A percentile compares a stretch with the other conserved stretches of the same genome.
Conservation (phyloP, 306 rosid genomes). For the Fragaria nilgerrensis region DNA sequence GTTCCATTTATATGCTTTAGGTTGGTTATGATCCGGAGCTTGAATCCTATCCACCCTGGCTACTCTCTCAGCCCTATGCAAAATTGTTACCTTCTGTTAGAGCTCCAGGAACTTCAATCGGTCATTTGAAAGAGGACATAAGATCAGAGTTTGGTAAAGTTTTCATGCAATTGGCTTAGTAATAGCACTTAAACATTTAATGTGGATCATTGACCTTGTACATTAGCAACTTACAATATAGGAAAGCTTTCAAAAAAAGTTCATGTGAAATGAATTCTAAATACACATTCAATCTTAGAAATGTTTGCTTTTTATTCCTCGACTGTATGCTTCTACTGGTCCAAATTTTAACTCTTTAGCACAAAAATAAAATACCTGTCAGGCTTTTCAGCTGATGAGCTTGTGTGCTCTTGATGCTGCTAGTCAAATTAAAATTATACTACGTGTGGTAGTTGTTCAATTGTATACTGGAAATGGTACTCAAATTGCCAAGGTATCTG, state of each 20-base stretch:
- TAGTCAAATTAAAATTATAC: background rate
- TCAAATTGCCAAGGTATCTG: background rate
- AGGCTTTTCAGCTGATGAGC: background rate
- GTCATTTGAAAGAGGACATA: slow-evolving; percentile 59
- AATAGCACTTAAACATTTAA: background rate
- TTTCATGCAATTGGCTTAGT: slow-evolving; percentile 5
- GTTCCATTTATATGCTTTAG: slow-evolving; percentile 42
- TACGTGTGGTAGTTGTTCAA: background rate
- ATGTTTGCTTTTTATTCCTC: background rate
- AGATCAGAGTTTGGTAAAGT: slow-evolving; percentile 49
- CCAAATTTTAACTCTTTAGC: background rate
- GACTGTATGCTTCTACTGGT: background rate
- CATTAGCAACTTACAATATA: background rate
- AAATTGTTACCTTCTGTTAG: slow-evolving; percentile 70
- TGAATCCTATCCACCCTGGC: slow-evolving; percentile 84
- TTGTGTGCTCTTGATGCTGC: background rate
- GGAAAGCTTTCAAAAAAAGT: background rate
- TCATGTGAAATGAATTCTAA: background rate
- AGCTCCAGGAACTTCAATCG: slow-evolving; percentile 83
- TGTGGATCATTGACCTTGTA: background rate
- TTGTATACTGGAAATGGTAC: background rate
- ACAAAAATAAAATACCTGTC: background rate
- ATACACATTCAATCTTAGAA: background rate
- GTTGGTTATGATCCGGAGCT: slow-evolving; percentile 94
- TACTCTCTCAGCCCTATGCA: slow-evolving; percentile 68